Conservation (phyloP, 2,329 filamentous ascomycete genomes). For the Cytospora schulzeri region DNA sequence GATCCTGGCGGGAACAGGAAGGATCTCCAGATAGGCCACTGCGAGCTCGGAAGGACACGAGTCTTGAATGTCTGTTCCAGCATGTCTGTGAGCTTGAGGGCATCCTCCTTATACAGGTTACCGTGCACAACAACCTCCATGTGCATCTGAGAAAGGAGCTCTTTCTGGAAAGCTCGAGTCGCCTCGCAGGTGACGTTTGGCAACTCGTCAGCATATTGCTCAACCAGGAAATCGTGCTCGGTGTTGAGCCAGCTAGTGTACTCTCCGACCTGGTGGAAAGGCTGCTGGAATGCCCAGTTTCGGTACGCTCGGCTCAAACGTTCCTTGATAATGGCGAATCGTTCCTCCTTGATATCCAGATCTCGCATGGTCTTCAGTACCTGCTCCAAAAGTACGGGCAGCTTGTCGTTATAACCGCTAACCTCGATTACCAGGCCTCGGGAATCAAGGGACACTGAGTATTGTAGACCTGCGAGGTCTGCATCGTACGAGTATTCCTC, state of each 20-base stretch:
- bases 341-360: slow-evolving; percentile 79
- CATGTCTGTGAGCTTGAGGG: slow-evolving; percentile 79
- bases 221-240: slow-evolving; percentile 76
- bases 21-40: slow-evolving; percentile 79
- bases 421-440: slow-evolving; percentile 78
- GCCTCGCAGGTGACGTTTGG: slow-evolving; percentile 73
- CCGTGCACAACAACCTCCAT: slow-evolving; percentile 89
- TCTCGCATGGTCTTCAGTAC: slow-evolving; percentile 83
- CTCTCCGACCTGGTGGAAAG: slow-evolving; percentile 84
- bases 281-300: slow-evolving; percentile 86
- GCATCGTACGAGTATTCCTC: slow-evolving; percentile 96
- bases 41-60: slow-evolving; percentile 69
- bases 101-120: slow-evolving; percentile 93
- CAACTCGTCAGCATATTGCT: slow-evolving; percentile 78
- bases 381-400: slow-evolving; percentile 86
- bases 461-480: slow-evolving; percentile 85
- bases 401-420: slow-evolving; percentile 94
- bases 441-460: slow-evolving; percentile 72
- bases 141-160: slow-evolving; percentile 80
- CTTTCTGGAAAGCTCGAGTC: slow-evolving; percentile 75
- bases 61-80: slow-evolving; percentile 79
- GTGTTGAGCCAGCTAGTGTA: slow-evolving; percentile 79
- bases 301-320: slow-evolving; percentile 73
- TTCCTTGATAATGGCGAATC: slow-evolving; percentile 92
- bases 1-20: slow-evolving; percentile 76